Conservation (phyloP, 2,329 filamentous ascomycete species). For the Neopestalotiopsis rosae region DNA sequence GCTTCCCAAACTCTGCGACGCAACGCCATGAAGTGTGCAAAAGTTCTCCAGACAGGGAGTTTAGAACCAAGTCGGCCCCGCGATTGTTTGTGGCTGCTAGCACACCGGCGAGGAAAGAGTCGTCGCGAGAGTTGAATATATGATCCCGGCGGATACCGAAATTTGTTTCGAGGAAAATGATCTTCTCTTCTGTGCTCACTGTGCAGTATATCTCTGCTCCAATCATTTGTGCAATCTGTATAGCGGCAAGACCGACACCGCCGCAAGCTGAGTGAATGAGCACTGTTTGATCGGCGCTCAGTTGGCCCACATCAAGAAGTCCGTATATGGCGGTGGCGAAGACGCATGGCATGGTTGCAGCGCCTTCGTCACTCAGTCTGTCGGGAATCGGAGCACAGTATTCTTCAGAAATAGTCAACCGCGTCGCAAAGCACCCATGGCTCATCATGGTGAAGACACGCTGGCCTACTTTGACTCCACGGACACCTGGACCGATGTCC, state of each 20-base stretch:
- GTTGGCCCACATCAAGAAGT: background rate
- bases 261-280: constrained; percentile 1
- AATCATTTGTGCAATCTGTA: constrained; percentile 17
- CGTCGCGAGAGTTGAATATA: constrained; percentile 25
- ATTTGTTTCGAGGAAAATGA: constrained; percentile 19
- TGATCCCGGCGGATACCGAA: constrained; percentile 20
- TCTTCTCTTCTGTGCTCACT: constrained; percentile 24
- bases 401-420: background rate
- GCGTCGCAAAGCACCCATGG: background rate
- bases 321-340: constrained; percentile 1
- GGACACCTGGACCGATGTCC: constrained; percentile 28
- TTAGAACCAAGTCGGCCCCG: constrained; percentile 36
- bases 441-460: background rate
- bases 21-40: constrained; percentile 49
- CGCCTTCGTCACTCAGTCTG: background rate
- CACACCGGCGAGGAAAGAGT: constrained; percentile 21
- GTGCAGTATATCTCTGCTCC: constrained; percentile 25
- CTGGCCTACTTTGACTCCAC: constrained; percentile 4
- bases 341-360: background rate
- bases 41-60: constrained; percentile 44
- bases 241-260: background rate
- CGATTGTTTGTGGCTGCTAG: constrained; percentile 22
- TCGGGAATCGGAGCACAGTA: background rate
- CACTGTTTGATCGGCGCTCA: background rate
- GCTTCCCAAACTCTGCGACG: constrained; percentile 47